Base-by-base conservation (phyloP, 2,329 filamentous ascomycete genomes). In the Aureobasidium lini region DNA sequence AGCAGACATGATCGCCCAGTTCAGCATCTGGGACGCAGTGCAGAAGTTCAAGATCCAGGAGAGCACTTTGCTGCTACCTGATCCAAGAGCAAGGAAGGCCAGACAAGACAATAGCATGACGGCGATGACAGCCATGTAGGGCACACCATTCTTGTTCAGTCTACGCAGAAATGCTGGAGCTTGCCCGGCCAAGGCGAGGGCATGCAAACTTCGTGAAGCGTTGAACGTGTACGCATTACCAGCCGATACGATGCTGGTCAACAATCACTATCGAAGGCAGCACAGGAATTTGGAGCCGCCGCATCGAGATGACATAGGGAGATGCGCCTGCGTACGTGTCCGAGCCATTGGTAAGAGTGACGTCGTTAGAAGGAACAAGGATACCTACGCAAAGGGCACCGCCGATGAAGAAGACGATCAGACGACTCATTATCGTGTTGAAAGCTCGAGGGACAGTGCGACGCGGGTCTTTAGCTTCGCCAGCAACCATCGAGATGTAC, bases 91-190 rank as follows among this genome's bases (percentile, higher is more conserved):
- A 23, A 71, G 62, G 64, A 74, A 74, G 4, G 67, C 62, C 23
- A 74, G 63, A 48, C 70, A 65, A 1, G 70, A 69, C 61, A 74
- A 72, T 60, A 69, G 50, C 70, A 74, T 71, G 57, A 81, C 77
- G 4, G 83, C 64, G 34, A 62, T 65, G 70, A 85, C 83, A 66
- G 79, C 81, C 68, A 78, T 84, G 64, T 85, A 78, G 8, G 83
- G 83, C 0, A 85, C 83, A 66, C 85, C 85, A 10, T 79, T 78
- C 63, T 76, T 78, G 9, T 80, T 87, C 67, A 79, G 83, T 69
- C 82, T 79, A 62, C 77, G 76, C n/a, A 88, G 75, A 67, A 86
- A 68, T 46, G 72, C 74, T 0, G 80, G 80, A 0, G 81, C 81
- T 46, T 77, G 73, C 11, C 80, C 79, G 60, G 82, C 78, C 4